Base-by-base conservation (phyloP, 2,329 filamentous ascomycete genomes). In the Pseudogymnoascus sp. region DNA sequence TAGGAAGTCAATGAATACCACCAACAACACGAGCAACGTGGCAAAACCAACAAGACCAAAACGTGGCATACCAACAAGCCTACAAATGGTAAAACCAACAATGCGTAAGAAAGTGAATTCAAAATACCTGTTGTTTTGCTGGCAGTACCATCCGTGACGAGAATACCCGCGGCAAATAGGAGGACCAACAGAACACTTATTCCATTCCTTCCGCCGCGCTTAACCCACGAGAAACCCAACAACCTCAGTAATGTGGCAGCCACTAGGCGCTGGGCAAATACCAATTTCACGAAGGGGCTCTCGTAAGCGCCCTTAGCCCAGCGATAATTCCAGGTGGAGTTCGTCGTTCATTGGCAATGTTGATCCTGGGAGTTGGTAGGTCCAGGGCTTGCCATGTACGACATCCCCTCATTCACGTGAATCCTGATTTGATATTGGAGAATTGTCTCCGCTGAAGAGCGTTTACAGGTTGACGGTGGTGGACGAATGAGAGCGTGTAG, bases 281-380 rank as follows among this genome's bases (percentile, higher is more conserved):
- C 50, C 29, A 56, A 56, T 56, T 56, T 56, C 50, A 56, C n/a
- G 50, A 56, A 56, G 50, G 50, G 50, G 50, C 7, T 56, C 17
- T 17, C 50, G 50, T 19, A 56, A 21, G 50, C 50, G 50, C 50
- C 17, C n/a, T 56, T 56, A 56, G 29, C 50, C 50, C 17, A 56
- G 46, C 26, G 19, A 53, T 53, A 53, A 17, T 19, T 33, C 26
- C 11, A 2, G 50, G 26, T 56, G n/a, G 29, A 21, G n/a, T 56
- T 56, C 11, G n/a, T 56, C 29, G 2, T 19, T 56, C 17, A 56
- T 56, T 33, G 26, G 50, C 2, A 56, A 33, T 33, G 29, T 11
- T 56, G 50, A 56, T 56, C 29, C 29, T 56, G 29, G 29, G 21
- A 13, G 29, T 56, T 56, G 50, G 11, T 29, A 56, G 17, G 29